Percentiles rank a stretch among this genome's conserved stretches.
These are phyloP conservation scores for Leccinum disarticulatum DNA, from an alignment of 768 basidiomycete species.

Conservation along the genomic window DNA sequence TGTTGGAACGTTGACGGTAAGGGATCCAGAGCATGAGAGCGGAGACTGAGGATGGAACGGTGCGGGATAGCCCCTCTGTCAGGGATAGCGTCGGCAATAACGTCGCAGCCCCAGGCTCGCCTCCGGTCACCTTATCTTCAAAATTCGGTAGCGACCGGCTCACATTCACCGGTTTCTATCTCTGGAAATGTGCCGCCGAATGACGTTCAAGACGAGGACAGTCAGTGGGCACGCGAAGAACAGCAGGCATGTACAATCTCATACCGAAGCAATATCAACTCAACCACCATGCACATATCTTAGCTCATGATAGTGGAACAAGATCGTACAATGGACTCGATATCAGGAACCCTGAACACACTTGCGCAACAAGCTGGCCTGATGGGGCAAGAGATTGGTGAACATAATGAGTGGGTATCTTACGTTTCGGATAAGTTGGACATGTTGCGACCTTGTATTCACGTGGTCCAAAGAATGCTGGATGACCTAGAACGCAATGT, in stretches of 20 bases:
- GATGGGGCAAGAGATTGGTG: slow-evolving; percentile 90
- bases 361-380: slow-evolving; percentile 89
- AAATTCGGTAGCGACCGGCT: slow-evolving; percentile 17
- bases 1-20: slow-evolving; percentile 33
- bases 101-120: slow-evolving; percentile 3
- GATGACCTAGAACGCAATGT: slow-evolving; percentile 76
- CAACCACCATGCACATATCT: background rate
- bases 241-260: slow-evolving; percentile 58
- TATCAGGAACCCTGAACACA: slow-evolving; percentile 82
- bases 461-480: slow-evolving; percentile 57
- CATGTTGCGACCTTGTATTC: background rate
- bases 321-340: slow-evolving; percentile 85
- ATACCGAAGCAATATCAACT: background rate
- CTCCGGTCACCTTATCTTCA: slow-evolving; percentile 18
- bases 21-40: slow-evolving; percentile 69
- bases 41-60: slow-evolving; percentile 44
- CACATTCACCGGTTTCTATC: slow-evolving; percentile 15
- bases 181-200: slow-evolving; percentile 12
- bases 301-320: slow-evolving; percentile 88
- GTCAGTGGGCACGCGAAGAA: slow-evolving; percentile 82
- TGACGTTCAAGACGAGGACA: slow-evolving; percentile 60
- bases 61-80: slow-evolving; percentile 4
- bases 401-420: slow-evolving; percentile 82
- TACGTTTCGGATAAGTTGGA: slow-evolving; percentile 10
- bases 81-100: background rate